A percentile compares a stretch with the other conserved stretches of the same genome.
Conservation (phyloP, 2,329 filamentous ascomycete genomes). For the Diplodia intermedia region DNA sequence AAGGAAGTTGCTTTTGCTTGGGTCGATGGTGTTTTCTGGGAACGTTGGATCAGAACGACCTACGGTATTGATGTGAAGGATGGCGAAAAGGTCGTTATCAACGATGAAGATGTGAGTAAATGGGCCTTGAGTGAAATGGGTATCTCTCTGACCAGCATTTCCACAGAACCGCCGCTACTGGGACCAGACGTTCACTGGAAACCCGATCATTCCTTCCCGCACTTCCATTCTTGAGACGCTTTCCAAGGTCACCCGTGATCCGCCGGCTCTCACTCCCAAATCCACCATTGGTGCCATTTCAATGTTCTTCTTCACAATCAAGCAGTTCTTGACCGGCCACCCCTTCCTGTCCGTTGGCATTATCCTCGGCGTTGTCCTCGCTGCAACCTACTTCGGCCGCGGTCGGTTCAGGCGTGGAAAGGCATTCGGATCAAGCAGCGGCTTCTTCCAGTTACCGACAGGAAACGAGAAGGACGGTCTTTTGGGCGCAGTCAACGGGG, state of each 20-base stretch:
- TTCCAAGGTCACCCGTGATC: slow-evolving; percentile 71
- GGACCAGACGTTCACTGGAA: slow-evolving; percentile 89
- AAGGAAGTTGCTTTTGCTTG: slow-evolving; percentile 95
- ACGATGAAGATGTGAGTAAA: slow-evolving; percentile 88
- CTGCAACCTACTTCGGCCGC: slow-evolving; percentile 48
- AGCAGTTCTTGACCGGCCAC: slow-evolving; percentile 52
- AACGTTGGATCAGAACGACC: slow-evolving; percentile 93
- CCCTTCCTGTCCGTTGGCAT: slow-evolving; percentile 60
- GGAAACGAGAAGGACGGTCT: slow-evolving; percentile 71
- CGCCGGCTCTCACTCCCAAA: slow-evolving; percentile 76
- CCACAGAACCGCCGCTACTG: slow-evolving; percentile 87
- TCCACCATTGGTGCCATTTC: slow-evolving; percentile 76
- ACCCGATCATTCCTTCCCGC: slow-evolving; percentile 85
- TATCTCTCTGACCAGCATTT: slow-evolving; percentile 25
- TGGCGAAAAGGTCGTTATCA: slow-evolving; percentile 92
- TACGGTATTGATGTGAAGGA: slow-evolving; percentile 87
- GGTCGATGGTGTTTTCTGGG: slow-evolving; percentile 98
- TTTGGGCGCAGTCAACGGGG: slow-evolving; percentile 48
- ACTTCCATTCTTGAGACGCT: slow-evolving; percentile 90
- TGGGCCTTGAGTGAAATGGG: not conserved
- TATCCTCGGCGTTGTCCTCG: slow-evolving; percentile 64
- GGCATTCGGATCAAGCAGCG: slow-evolving; percentile 46
- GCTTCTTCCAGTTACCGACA: slow-evolving; percentile 63
- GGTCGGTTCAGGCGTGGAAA: slow-evolving; percentile 42
- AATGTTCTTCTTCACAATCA: slow-evolving; percentile 66